These are phyloP conservation scores for Candida buenavistaensis DNA, from an alignment of 1,139 yeast genomes.

Conservation along the genomic window DNA sequence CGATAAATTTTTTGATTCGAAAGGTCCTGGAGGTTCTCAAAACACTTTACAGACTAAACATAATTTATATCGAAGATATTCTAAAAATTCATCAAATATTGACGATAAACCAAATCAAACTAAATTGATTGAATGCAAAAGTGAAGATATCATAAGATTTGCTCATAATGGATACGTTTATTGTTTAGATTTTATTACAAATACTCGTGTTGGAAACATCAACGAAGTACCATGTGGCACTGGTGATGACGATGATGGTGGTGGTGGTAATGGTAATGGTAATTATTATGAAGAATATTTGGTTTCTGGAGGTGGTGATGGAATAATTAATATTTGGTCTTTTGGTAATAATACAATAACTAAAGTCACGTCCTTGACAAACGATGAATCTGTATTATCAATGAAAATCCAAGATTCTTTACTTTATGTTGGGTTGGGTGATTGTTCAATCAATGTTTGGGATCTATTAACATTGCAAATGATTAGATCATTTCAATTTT, in stretches of 20 bases:
- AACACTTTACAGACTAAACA: constrained; percentile 36
- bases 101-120: constrained; percentile 13
- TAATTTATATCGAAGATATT: constrained; percentile 21
- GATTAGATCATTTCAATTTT: constrained; percentile 55
- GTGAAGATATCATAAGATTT: constrained; percentile 64
- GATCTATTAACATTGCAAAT: constrained; percentile 79
- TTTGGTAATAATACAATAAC: constrained; percentile 15
- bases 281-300: constrained; percentile 14
- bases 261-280: background rate
- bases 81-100: constrained; percentile 7
- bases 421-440: constrained; percentile 75
- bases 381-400: constrained; percentile 70
- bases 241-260: too few species aligned
- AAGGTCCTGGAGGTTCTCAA: constrained; percentile 73
- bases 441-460: constrained; percentile 77
- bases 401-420: constrained; percentile 63
- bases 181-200: constrained; percentile 50
- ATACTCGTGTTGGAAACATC: constrained; percentile 16
- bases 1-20: constrained; percentile 86
- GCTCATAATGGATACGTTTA: constrained; percentile 94
- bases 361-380: constrained; percentile 50
- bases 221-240: too few species aligned
- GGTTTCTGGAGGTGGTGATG: constrained; percentile 85
- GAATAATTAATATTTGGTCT: constrained; percentile 76
- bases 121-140: constrained; percentile 64